A percentile compares a stretch with the other conserved stretches of the same genome.
Conservation (phyloP, 73 alveolate species). For the Paramecium caudatum region DNA sequence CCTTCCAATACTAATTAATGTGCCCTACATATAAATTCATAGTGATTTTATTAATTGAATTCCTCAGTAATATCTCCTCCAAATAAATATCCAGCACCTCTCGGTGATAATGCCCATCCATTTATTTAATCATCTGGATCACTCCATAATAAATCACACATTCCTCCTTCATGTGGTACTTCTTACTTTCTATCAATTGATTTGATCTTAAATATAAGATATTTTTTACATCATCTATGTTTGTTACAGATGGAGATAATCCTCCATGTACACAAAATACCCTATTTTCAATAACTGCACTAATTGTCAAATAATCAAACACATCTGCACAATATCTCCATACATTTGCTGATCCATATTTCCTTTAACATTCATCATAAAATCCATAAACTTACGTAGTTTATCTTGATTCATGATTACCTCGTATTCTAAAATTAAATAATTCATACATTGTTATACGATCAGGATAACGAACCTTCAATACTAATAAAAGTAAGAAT, state of each 20-base stretch:
- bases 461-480: conserved; percentile 91
- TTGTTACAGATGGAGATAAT: conserved; percentile 81
- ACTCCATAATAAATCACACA: conserved; percentile 95
- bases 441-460: conserved; percentile 74
- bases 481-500: conserved; percentile 82
- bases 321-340: conserved; percentile 92
- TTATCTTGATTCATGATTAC: conserved; percentile 92
- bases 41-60: conserved; percentile 87
- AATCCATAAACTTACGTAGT: conserved; percentile 96
- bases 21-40: conserved; percentile 92
- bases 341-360: conserved; percentile 90
- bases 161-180: conserved; percentile 94
- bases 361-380: conserved; percentile 93
- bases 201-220: conserved; percentile 75
- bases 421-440: conserved; percentile 72
- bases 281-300: conserved; percentile 93
- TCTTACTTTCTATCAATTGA: conserved; percentile 87
- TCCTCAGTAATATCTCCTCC: conserved; percentile 87
- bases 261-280: conserved; percentile 84
- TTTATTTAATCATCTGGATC: conserved; percentile 91
- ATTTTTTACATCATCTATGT: conserved; percentile 80
- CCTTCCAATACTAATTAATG: conserved; percentile 96
- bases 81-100: conserved; percentile 90
- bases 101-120: conserved; percentile 83
- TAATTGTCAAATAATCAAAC: conserved; percentile 89